These are phyloP conservation scores for Pisolithus microcarpus DNA, from an alignment of 768 basidiomycete species.

Conservation along the genomic window DNA sequence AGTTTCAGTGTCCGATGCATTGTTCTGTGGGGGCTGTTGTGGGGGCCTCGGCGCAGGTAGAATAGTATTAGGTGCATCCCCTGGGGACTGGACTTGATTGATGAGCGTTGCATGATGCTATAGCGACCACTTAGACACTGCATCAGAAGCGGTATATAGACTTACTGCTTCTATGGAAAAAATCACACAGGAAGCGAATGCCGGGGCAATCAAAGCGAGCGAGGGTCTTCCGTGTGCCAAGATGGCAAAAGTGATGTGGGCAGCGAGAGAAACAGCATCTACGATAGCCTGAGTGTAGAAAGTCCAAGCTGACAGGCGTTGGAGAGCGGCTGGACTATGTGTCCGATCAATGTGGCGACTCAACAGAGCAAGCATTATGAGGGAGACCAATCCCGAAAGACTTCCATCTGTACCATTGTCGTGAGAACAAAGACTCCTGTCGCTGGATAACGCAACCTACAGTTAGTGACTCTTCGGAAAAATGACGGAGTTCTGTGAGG, in stretches of 20 bases:
- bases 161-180: slow-evolving; percentile 80
- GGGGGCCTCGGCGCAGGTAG: slow-evolving; percentile 9
- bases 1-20: slow-evolving; percentile 5
- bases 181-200: slow-evolving; percentile 73
- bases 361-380: slow-evolving; percentile 58
- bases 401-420: slow-evolving; percentile 55
- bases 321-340: slow-evolving; percentile 70
- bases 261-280: slow-evolving; percentile 81
- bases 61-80: slow-evolving; percentile 39
- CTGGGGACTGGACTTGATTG: slow-evolving; percentile 77
- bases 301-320: slow-evolving; percentile 76
- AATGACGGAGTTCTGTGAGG: slow-evolving; percentile 47
- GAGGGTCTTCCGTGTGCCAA: slow-evolving; percentile 78
- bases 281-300: slow-evolving; percentile 74
- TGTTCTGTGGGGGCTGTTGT: slow-evolving; percentile 2
- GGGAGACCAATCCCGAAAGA: slow-evolving; percentile 56
- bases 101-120: slow-evolving; percentile 83
- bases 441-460: slow-evolving; percentile 25
- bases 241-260: slow-evolving; percentile 84
- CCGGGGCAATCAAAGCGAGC: slow-evolving; percentile 74
- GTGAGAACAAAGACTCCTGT: slow-evolving; percentile 3
- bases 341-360: slow-evolving; percentile 69
- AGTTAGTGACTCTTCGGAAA: slow-evolving; percentile 69
- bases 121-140: neutral
- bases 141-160: slow-evolving; percentile 4